These are phyloP conservation scores for Trichoderma erinaceum DNA, from an alignment of 495 filamentous ascomycete genomes.

Conservation along the genomic window DNA sequence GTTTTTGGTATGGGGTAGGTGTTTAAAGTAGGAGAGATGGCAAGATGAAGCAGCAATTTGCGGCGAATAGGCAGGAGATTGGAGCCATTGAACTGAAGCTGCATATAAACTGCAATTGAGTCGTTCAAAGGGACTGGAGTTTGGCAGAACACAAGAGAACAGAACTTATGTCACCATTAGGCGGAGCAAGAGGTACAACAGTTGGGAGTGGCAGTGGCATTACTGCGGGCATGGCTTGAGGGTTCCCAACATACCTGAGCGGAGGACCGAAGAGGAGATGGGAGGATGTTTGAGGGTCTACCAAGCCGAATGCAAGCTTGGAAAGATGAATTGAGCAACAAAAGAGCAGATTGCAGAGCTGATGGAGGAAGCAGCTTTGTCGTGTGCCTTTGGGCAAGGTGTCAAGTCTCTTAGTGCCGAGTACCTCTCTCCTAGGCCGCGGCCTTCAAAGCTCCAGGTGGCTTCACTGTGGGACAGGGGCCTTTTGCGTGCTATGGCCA, in stretches of 20 bases:
- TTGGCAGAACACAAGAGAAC: neutral
- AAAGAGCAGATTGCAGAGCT: neutral
- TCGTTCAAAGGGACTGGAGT: neutral
- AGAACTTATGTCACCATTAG: neutral
- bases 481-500: neutral
- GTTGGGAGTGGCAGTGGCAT: neutral
- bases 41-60: neutral
- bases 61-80: neutral
- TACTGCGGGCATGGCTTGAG: neutral
- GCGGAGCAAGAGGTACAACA: neutral
- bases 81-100: neutral
- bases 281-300: neutral
- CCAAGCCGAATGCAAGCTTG: neutral
- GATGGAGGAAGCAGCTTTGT: constrained; percentile 5
- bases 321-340: constrained; percentile 11
- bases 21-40: neutral
- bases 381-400: constrained; percentile 11
- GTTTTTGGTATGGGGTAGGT: neutral
- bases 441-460: neutral
- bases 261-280: neutral
- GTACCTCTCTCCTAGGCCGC: neutral
- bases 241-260: neutral
- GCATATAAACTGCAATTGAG: neutral
- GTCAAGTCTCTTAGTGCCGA: constrained; percentile 6
- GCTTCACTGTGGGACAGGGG: constrained; percentile 6